Conservation (phyloP, 1,139 yeast genomes). For the Hemisphaericaspora subhashii region DNA sequence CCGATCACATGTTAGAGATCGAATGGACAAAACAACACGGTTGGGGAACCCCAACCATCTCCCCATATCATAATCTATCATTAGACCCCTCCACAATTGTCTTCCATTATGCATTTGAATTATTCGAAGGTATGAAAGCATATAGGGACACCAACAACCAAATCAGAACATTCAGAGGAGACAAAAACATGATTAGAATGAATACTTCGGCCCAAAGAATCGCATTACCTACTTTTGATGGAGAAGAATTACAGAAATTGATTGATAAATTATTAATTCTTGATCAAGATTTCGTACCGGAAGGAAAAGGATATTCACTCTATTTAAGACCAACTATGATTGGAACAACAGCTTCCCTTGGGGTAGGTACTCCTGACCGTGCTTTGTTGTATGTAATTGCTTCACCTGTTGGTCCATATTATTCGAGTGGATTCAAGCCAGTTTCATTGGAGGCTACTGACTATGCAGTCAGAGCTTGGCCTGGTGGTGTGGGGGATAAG, state of each 20-base stretch:
- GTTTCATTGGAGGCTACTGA: constrained; percentile 92
- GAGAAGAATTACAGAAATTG: constrained; percentile 70
- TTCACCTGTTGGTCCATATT: constrained; percentile 95
- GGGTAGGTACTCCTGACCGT: constrained; percentile 76
- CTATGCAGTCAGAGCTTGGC: constrained; percentile 98
- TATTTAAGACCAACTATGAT: constrained; percentile 93
- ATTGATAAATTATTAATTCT: constrained; percentile 71
- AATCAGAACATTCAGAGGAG: constrained; percentile 84
- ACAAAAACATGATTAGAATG: constrained; percentile 89
- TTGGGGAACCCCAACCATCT: constrained; percentile 84
- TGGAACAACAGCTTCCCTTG: constrained; percentile 85
- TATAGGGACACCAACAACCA: constrained; percentile 68
- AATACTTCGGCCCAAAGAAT: constrained; percentile 84
- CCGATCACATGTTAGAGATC: constrained; percentile 86
- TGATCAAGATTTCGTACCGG: constrained; percentile 79
- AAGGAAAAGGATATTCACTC: constrained; percentile 82
- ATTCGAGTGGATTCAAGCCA: constrained; percentile 89
- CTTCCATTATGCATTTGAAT: constrained; percentile 91
- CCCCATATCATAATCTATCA: constrained; percentile 74
- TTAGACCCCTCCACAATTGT: constrained; percentile 89
- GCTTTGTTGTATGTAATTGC: constrained; percentile 85
- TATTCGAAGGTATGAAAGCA: constrained; percentile 96
- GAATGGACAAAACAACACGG: constrained; percentile 81
- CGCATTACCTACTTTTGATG: constrained; percentile 81
- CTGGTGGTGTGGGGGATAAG: constrained; percentile 96